Evolutionary conservation across 2,329 filamentous ascomycete genomes (phyloP).

Genomic region (Chaetomiaceae sp.): DNA sequence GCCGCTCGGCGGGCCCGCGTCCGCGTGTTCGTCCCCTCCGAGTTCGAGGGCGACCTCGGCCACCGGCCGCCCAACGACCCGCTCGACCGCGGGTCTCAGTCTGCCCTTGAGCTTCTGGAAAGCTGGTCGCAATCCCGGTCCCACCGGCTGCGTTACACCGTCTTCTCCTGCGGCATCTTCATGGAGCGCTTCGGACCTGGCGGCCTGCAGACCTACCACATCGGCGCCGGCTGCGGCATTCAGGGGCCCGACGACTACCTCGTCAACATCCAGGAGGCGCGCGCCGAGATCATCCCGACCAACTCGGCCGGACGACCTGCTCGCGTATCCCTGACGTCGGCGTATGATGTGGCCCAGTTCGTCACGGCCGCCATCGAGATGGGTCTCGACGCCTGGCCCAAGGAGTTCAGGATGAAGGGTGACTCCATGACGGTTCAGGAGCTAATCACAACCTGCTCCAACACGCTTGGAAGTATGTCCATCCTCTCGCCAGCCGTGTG

Average conservation of each 20-base stretch:
- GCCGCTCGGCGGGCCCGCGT: constrained; percentile 61
- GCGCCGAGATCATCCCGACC: constrained; percentile 55
- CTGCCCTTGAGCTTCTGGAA: constrained; percentile 51
- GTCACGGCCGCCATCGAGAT: constrained; percentile 64
- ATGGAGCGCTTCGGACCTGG: constrained; percentile 69
- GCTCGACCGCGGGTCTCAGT: constrained; percentile 53
- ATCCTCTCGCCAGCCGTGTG: background rate
- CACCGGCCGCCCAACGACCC: constrained; percentile 51
- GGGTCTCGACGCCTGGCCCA: constrained; percentile 55
- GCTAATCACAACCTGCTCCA: constrained; percentile 46
- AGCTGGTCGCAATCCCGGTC: constrained; percentile 43
- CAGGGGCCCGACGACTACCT: constrained; percentile 58
- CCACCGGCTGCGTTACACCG: constrained; percentile 57
- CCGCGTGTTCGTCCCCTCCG: constrained; percentile 64
- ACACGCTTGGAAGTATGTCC: constrained; percentile 43
- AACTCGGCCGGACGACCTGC: constrained; percentile 43
- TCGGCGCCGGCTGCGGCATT: constrained; percentile 52
- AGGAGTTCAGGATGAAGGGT: constrained; percentile 63
- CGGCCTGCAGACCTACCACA: constrained; percentile 53
- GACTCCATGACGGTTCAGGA: constrained; percentile 56
- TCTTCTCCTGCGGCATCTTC: constrained; percentile 68
- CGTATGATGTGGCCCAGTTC: constrained; percentile 64
- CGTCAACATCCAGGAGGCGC: constrained; percentile 52
- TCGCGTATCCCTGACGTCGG: constrained; percentile 61
- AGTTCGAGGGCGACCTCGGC: constrained; percentile 62